Conservation (phyloP, 1,284 basidiomycete species). For the Thelephora terrestris region DNA sequence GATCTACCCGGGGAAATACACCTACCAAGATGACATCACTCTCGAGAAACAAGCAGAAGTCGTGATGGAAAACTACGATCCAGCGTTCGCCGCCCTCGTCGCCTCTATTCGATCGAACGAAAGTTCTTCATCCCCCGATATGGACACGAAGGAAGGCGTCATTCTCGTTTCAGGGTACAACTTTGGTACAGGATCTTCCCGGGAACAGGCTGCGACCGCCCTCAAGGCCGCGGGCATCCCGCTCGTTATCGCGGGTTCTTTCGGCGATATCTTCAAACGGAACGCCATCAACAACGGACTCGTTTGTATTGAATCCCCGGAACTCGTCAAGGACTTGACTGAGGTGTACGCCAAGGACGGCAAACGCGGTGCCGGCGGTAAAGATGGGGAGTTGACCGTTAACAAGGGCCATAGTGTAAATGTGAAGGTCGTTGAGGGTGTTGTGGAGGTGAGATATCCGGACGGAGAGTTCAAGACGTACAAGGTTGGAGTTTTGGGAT, state of each 20-base stretch:
- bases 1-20: constrained; percentile 99
- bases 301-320: constrained; percentile 89
- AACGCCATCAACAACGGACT: constrained; percentile 99
- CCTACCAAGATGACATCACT: constrained; percentile 98
- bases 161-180: constrained; percentile 93
- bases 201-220: constrained; percentile 97
- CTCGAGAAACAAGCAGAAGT: constrained; percentile 90
- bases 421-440: constrained; percentile 64
- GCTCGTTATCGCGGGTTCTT: constrained; percentile 90
- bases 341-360: constrained; percentile 62
- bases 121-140: constrained; percentile 8
- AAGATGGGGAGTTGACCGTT: constrained; percentile 73
- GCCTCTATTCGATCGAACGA: constrained; percentile 39
- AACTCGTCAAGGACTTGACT: constrained; percentile 83
- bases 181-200: constrained; percentile 97
- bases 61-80: constrained; percentile 99
- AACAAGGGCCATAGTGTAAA: constrained; percentile 57
- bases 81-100: constrained; percentile 72
- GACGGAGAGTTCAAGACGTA: constrained; percentile 48
- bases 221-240: constrained; percentile 92
- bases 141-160: constrained; percentile 38
- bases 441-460: constrained; percentile 41
- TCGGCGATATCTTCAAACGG: constrained; percentile 98
- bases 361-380: constrained; percentile 66
- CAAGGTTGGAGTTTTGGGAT: constrained; percentile 65